These are phyloP conservation scores for Coemansia sp. DNA, from an alignment of 192 early-diverging fungal species.

Conservation along the genomic window DNA sequence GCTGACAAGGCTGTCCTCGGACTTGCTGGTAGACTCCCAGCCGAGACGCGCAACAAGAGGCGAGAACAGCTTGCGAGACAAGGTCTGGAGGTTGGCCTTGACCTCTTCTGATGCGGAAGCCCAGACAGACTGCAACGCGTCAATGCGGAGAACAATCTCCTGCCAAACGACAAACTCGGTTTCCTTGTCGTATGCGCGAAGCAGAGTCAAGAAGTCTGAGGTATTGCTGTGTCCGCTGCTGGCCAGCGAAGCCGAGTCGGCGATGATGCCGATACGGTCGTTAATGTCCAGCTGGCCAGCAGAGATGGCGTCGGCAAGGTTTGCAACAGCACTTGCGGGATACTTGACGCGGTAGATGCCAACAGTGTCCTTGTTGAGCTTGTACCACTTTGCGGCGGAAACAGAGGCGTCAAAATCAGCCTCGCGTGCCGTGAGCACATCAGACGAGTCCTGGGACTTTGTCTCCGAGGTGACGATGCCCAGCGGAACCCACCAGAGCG, in stretches of 20 bases:
- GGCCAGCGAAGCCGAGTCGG: conserved; percentile 80
- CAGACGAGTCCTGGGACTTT: conserved; percentile 19
- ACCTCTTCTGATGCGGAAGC: conserved; percentile 66
- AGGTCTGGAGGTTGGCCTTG: conserved; percentile 60
- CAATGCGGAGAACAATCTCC: conserved; percentile 62
- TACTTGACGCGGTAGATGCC: conserved; percentile 89
- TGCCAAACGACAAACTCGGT: conserved; percentile 79
- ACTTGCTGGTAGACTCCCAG: conserved; percentile 65
- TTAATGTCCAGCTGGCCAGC: conserved; percentile 60
- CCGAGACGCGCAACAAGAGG: conserved; percentile 73
- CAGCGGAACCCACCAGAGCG: conserved; percentile 86
- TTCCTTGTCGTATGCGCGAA: conserved; percentile 73
- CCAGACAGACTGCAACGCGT: conserved; percentile 64
- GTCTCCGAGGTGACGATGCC: conserved; percentile 53
- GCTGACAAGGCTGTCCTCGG: conserved; percentile 74
- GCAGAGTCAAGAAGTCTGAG: conserved; percentile 70
- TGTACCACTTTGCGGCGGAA: conserved; percentile 64
- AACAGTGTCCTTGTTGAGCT: conserved; percentile 80
- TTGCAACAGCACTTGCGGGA: conserved; percentile 57
- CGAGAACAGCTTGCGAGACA: conserved; percentile 74
- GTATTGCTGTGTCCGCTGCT: conserved; percentile 81
- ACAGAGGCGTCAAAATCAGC: conserved; percentile 56
- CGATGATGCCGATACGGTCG: conserved; percentile 83
- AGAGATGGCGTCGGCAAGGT: conserved; percentile 60
- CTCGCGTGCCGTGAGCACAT: conserved; percentile 52